Evolutionary conservation across 352 stramenopile genomes (phyloP).

Genomic region (Sclerospora graminicola): DNA sequence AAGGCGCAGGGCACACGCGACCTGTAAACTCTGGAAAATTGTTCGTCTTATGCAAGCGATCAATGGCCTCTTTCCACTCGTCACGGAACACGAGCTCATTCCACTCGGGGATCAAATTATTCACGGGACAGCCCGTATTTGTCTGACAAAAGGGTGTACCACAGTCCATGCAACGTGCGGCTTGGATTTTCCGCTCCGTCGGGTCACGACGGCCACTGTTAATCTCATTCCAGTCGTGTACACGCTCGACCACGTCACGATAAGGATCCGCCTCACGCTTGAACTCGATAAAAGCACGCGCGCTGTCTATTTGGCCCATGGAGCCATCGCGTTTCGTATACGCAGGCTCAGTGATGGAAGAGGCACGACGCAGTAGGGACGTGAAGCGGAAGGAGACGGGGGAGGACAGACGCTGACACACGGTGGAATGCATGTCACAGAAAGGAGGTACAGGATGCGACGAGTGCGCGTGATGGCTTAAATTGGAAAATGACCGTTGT

Average conservation of each 20-base stretch:
- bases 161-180: slow-evolving; percentile 97
- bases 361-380: slow-evolving; percentile 9
- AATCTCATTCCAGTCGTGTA: slow-evolving; percentile 97
- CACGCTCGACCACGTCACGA: slow-evolving; percentile 84
- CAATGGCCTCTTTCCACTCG: slow-evolving; percentile 94
- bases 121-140: slow-evolving; percentile 94
- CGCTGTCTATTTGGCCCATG: slow-evolving; percentile 54
- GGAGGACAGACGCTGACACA: slow-evolving; percentile 3
- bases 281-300: slow-evolving; percentile 78
- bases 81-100: slow-evolving; percentile 97
- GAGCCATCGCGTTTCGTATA: slow-evolving; percentile 59
- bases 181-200: slow-evolving; percentile 87
- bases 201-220: slow-evolving; percentile 87
- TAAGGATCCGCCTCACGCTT: slow-evolving; percentile 88
- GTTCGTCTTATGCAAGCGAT: slow-evolving; percentile 96
- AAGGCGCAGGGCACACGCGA: slow-evolving; percentile 94
- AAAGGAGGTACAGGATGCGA: no score
- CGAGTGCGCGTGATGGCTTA: no score
- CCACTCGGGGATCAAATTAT: slow-evolving; percentile 98
- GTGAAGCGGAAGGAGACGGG: slow-evolving; percentile 1
- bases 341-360: slow-evolving; percentile 18
- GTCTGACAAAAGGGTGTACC: slow-evolving; percentile 98
- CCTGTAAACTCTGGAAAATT: slow-evolving; percentile 99
- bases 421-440: no score
- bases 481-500: no score